Evolutionary conservation across 768 basidiomycete species (phyloP), one percentile per base, ranked within the genome.

Genomic region (Boletus barrowsii): DNA sequence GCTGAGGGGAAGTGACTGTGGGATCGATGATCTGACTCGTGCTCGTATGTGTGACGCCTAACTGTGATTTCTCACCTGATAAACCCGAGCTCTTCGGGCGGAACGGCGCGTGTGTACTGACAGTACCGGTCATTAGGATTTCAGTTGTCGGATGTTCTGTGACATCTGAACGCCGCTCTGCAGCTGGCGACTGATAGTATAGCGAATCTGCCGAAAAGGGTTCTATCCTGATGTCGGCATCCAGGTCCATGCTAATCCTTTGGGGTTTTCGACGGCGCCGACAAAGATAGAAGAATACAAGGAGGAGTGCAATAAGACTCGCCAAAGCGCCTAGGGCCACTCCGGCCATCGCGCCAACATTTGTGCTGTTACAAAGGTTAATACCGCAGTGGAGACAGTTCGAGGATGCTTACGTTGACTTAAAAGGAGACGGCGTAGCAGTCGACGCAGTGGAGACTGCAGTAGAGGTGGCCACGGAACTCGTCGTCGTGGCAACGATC

Each of bases 261-360:
- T 33, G 32, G 29, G n/a, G 4, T 37, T 51, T 6, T 7, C 15
- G 49, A 33, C 33, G 36, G 6, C 29, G 42, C 35, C 46, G 49
- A 13, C 47, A 42, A 46, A 56, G 11, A 46, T 36, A 60, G 10
- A 57, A 32, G 11, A 43, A 15, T 8, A 47, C 49, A 18, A 59
- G 5, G 6, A 47, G 4, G 26, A 62, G 14, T 6, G 47, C 45
- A 14, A n/a, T 10, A 17, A 64, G 50, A 17, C 20, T 56, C 24
- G 35, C 44, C 15, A 61, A 8, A 5, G 59, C 62, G 3, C 61
- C 62, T 13, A 63, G 15, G 22, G 48, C 30, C 36, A 55, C 53
- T 18, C 60, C 55, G 10, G 53, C 57, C 14, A 64, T 47, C 4
- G 51, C 57, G 4, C 60, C 55, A 41, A 50, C 20, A 35, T 50